phyloP scores from a whole-genome alignment of 1,284 basidiomycete genomes.

The Marasmius tenuissimus region DNA sequence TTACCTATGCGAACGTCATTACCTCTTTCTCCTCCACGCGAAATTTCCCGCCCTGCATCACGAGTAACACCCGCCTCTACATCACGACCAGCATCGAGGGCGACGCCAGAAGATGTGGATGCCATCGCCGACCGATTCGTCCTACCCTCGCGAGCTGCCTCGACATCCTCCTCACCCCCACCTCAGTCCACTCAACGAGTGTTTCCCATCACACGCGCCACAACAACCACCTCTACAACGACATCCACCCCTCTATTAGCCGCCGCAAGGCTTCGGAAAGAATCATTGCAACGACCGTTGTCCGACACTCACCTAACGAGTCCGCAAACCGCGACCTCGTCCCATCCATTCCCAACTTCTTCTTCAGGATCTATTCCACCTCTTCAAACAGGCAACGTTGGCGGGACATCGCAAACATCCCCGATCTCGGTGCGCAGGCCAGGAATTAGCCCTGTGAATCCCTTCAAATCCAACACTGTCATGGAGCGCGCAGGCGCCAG shows the following conservation, averaged over 20 bases:
- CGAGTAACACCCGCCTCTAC: not conserved
- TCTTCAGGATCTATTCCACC: slow-evolving; percentile 23
- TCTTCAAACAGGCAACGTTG: slow-evolving; percentile 19
- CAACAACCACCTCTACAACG: slow-evolving; percentile 23
- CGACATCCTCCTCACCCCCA: not conserved
- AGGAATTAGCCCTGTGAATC: slow-evolving; percentile 51
- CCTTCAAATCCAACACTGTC: slow-evolving; percentile 71
- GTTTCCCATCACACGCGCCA: slow-evolving; percentile 31
- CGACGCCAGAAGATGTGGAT: slow-evolving; percentile 1
- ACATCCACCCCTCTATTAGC: not conserved
- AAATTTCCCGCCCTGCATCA: slow-evolving; percentile 6
- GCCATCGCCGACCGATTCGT: slow-evolving; percentile 58
- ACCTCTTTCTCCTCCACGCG: slow-evolving; percentile 39
- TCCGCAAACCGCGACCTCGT: not conserved
- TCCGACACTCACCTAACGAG: slow-evolving; percentile 9
- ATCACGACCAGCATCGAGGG: not conserved
- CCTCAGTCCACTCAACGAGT: not conserved
- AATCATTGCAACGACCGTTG: slow-evolving; percentile 2
- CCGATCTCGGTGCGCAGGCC: slow-evolving; percentile 55
- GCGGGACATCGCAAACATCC: slow-evolving; percentile 37
- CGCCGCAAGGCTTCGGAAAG: slow-evolving; percentile 5
- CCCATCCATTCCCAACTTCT: slow-evolving; percentile 22
- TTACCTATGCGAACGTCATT: slow-evolving; percentile 41
- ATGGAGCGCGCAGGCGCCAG: slow-evolving; percentile 43
- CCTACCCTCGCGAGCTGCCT: slow-evolving; percentile 36